A percentile compares a stretch with the other conserved stretches of the same genome.
These are phyloP conservation scores for Ophiostoma sp. DNA, from an alignment of 2,329 filamentous ascomycete species.

Conservation along the genomic window DNA sequence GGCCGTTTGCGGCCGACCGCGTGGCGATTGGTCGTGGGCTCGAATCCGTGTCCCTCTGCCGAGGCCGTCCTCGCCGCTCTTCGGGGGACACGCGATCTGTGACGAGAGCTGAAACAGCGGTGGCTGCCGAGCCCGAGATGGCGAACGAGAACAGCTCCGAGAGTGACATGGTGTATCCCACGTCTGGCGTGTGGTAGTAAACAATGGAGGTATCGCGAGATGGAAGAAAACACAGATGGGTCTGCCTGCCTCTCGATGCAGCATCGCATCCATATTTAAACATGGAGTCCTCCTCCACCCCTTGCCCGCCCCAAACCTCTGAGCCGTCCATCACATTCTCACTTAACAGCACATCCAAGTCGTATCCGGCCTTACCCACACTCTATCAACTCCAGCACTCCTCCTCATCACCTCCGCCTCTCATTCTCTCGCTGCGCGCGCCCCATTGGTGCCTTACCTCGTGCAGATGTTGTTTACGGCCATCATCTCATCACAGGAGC, in stretches of 20 bases:
- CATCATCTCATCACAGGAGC: not conserved
- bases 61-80: not conserved
- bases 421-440: not conserved
- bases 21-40: not conserved
- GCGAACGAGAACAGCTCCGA: conserved; percentile 72
- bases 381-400: too few relatives aligned
- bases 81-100: conserved; percentile 57
- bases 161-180: conserved; percentile 35
- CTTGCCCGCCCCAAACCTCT: too few relatives aligned
- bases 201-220: not conserved
- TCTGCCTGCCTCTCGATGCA: not conserved
- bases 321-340: too few relatives aligned
- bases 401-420: not conserved
- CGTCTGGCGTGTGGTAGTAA: too few relatives aligned
- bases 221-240: not conserved
- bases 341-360: not conserved
- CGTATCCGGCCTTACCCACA: not conserved
- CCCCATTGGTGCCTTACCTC: not conserved
- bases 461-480: not conserved
- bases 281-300: not conserved
- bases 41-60: not conserved
- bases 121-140: conserved; percentile 69
- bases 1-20: conserved; percentile 56
- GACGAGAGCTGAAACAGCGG: conserved; percentile 69
- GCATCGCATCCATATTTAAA: conserved; percentile 11